A percentile compares a stretch with the other conserved stretches of the same genome.
Conservation (phyloP, 1,284 basidiomycete species). For the Inonotus obliquus region DNA sequence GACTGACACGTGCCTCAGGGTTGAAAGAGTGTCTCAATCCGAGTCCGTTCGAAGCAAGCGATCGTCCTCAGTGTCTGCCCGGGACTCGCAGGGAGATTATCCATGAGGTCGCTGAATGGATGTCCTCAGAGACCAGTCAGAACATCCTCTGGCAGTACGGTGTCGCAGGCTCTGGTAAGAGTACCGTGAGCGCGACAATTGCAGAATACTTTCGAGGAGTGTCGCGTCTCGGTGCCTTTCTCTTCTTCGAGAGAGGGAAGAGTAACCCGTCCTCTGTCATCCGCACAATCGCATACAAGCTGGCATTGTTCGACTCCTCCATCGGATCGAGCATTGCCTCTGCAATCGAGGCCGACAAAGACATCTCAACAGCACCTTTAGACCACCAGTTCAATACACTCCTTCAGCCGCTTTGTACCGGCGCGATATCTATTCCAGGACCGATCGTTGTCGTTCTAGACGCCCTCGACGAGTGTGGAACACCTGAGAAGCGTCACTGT, state of each 20-base stretch:
- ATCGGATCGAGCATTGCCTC: not conserved
- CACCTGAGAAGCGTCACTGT: conserved; percentile 23
- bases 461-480: conserved; percentile 11
- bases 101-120: not conserved
- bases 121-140: not conserved
- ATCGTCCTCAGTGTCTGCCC: conserved; percentile 7
- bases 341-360: not conserved
- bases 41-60: not conserved
- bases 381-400: conserved; percentile 3
- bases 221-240: conserved; percentile 12
- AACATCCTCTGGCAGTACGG: conserved; percentile 24
- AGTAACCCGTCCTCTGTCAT: conserved; percentile 19
- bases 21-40: not conserved
- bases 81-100: not conserved
- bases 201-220: not conserved
- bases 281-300: conserved; percentile 21
- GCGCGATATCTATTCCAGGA: not conserved
- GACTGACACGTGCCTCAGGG: not conserved
- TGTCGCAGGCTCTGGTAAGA: conserved; percentile 28
- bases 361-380: not conserved
- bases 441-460: conserved; percentile 8
- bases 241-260: conserved; percentile 19
- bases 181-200: conserved; percentile 22
- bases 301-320: conserved; percentile 17
- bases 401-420: not conserved